Percentiles rank a stretch among this genome's conserved stretches.
These are phyloP conservation scores for Cenococcum geophilum DNA, from an alignment of 495 filamentous ascomycete species.

Conservation along the genomic window DNA sequence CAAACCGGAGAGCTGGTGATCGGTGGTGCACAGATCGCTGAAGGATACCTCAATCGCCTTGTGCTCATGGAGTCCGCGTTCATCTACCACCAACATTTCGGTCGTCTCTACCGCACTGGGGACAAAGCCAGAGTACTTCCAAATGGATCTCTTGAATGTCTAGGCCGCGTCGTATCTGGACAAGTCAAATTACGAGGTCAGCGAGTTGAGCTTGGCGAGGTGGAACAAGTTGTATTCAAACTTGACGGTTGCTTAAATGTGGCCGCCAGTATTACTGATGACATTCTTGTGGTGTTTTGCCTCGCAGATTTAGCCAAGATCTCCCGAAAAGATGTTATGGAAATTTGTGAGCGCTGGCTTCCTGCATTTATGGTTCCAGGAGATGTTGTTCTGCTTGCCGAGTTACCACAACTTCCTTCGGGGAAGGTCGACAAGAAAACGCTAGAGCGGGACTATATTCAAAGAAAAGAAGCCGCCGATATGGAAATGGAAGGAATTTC, in stretches of 20 bases:
- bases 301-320: constrained; percentile 40
- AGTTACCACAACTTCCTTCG: constrained; percentile 66
- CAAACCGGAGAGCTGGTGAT: constrained; percentile 75
- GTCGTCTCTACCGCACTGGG: constrained; percentile 73
- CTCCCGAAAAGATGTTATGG: constrained; percentile 41
- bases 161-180: constrained; percentile 69
- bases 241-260: constrained; percentile 48
- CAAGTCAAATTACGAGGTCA: constrained; percentile 82
- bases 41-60: constrained; percentile 74
- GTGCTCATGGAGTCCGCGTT: constrained; percentile 72
- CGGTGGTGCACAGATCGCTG: constrained; percentile 71
- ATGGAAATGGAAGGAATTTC: constrained; percentile 27
- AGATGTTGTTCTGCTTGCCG: constrained; percentile 54
- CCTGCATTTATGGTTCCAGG: constrained; percentile 72
- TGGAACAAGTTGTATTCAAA: constrained; percentile 62
- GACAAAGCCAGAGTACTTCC: constrained; percentile 67
- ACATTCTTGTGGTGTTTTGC: constrained; percentile 62
- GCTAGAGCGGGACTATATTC: constrained; percentile 52
- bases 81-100: constrained; percentile 47
- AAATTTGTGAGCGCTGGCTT: constrained; percentile 62
- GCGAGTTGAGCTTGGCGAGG: constrained; percentile 74
- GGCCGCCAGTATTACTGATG: constrained; percentile 54
- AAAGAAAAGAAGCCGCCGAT: constrained; percentile 11
- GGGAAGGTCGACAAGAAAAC: constrained; percentile 69
- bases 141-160: constrained; percentile 69